These are phyloP conservation scores for Epichloe aotearoae DNA, from an alignment of 2,329 filamentous ascomycete genomes.

Conservation along the genomic window DNA sequence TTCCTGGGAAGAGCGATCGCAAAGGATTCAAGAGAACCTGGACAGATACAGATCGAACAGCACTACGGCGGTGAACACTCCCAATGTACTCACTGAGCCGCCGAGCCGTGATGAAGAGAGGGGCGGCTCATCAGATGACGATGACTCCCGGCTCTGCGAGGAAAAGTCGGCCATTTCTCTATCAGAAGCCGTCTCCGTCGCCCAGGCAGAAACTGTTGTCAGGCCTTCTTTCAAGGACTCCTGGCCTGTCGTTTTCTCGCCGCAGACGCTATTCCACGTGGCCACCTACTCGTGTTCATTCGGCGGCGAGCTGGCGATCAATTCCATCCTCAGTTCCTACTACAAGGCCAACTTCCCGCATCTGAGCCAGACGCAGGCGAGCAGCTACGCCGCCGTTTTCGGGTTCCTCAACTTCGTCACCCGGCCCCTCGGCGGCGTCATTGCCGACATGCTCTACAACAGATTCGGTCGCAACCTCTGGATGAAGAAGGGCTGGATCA, in stretches of 20 bases:
- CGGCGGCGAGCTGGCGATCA: slow-evolving; percentile 49
- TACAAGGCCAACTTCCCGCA: slow-evolving; percentile 45
- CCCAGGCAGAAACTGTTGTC: slow-evolving; percentile 36
- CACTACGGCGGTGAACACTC: slow-evolving; percentile 35
- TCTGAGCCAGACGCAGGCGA: slow-evolving; percentile 41
- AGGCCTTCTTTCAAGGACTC: slow-evolving; percentile 43
- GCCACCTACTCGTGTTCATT: slow-evolving; percentile 51
- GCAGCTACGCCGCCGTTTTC: slow-evolving; percentile 58
- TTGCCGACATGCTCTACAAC: slow-evolving; percentile 38
- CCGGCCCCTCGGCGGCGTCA: slow-evolving; percentile 53
- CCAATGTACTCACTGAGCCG: slow-evolving; percentile 34
- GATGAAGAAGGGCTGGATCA: slow-evolving; percentile 33
- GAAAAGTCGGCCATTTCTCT: slow-evolving; percentile 35
- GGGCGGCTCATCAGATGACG: neutral
- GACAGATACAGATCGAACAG: slow-evolving; percentile 28
- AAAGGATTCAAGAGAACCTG: slow-evolving; percentile 41
- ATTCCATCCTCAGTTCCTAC: slow-evolving; percentile 45
- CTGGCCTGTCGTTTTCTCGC: slow-evolving; percentile 32
- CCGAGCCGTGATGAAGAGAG: slow-evolving; percentile 18
- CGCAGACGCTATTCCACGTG: slow-evolving; percentile 41
- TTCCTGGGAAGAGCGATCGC: slow-evolving; percentile 61
- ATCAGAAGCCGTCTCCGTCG: slow-evolving; percentile 39
- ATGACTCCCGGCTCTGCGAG: slow-evolving; percentile 18
- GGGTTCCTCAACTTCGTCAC: slow-evolving; percentile 60
- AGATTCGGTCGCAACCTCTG: slow-evolving; percentile 20